phyloP scores from a whole-genome alignment of 2,329 filamentous ascomycete genomes.

The Diaporthe capsici region DNA sequence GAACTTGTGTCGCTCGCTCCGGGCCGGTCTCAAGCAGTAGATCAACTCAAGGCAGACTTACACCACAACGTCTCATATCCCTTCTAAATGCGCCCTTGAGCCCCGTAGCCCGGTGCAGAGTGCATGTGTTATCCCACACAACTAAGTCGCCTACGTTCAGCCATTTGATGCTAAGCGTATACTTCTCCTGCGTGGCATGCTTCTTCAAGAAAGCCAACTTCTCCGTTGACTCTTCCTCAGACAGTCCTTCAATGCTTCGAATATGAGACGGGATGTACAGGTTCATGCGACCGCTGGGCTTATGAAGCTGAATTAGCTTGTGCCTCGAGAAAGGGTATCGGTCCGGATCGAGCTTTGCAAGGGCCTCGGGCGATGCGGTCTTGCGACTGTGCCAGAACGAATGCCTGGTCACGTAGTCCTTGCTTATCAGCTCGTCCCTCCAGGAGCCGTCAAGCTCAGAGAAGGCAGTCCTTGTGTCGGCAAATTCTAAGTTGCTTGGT shows the following conservation, averaged over 20 bases:
- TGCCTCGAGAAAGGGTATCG: conserved; percentile 53
- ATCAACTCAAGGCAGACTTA: background rate
- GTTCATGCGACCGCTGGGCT: conserved; percentile 57
- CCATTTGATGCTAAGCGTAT: conserved; percentile 41
- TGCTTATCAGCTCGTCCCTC: conserved; percentile 10
- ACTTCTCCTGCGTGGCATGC: conserved; percentile 39
- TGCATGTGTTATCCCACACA: conserved; percentile 44
- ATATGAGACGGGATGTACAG: conserved; percentile 60
- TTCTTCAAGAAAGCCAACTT: conserved; percentile 47
- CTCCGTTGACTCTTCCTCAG: conserved; percentile 48
- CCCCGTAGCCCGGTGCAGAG: conserved; percentile 39
- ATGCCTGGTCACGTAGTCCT: conserved; percentile 44
- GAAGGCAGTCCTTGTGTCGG: conserved; percentile 36
- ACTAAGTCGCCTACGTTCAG: conserved; percentile 41
- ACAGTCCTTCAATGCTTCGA: conserved; percentile 58
- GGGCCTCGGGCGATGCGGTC: conserved; percentile 51
- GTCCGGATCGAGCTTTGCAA: conserved; percentile 50
- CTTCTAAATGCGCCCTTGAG: background rate
- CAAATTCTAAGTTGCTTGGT: conserved; percentile 15
- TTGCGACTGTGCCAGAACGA: conserved; percentile 54
- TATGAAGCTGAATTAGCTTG: conserved; percentile 57
- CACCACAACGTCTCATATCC: conserved; percentile 27
- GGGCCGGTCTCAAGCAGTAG: background rate
- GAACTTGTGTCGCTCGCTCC: background rate
- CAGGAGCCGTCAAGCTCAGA: conserved; percentile 32